Evolutionary conservation across 1,284 basidiomycete genomes (phyloP).

Genomic region (Cutaneotrichosporon sp.): DNA sequence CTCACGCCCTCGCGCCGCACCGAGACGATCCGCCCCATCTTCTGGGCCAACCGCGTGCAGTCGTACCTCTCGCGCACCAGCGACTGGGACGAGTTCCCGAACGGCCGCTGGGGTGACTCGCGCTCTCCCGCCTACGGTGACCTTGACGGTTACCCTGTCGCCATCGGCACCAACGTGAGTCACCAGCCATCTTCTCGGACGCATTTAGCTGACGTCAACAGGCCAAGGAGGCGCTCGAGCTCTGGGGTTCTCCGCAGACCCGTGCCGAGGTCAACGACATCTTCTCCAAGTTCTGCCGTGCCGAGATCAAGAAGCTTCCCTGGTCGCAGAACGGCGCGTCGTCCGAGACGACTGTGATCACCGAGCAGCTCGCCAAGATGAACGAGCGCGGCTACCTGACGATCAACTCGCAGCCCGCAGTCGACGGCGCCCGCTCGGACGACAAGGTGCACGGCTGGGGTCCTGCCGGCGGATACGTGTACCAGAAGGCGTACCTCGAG

Average conservation of each 20-base stretch:
- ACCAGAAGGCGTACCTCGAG: conserved; percentile 99
- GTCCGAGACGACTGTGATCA: conserved; percentile 82
- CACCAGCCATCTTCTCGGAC: neutral
- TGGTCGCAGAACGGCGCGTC: conserved; percentile 94
- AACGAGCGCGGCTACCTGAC: conserved; percentile 91
- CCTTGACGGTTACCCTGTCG: conserved; percentile 89
- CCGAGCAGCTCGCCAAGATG: conserved; percentile 74
- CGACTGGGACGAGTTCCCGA: conserved; percentile 99
- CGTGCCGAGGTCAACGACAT: conserved; percentile 63
- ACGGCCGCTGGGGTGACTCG: conserved; percentile 97
- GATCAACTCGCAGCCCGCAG: conserved; percentile 97
- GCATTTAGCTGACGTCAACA: conserved; percentile 18
- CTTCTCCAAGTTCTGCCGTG: conserved; percentile 78
- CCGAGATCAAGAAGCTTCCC: conserved; percentile 73
- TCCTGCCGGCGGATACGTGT: conserved; percentile 84
- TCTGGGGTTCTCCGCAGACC: conserved; percentile 83
- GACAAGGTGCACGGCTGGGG: conserved; percentile 93
- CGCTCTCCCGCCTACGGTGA: conserved; percentile 97
- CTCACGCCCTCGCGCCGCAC: conserved; percentile 83
- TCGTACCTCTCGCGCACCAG: conserved; percentile 86
- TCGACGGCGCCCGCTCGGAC: conserved; percentile 85
- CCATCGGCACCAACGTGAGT: conserved; percentile 65
- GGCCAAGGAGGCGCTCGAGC: conserved; percentile 66
- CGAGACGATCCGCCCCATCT: conserved; percentile 91
- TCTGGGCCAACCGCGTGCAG: conserved; percentile 80